phyloP scores from a whole-genome alignment of 257 asterid genomes.

The Phtheirospermum japonicum region DNA sequence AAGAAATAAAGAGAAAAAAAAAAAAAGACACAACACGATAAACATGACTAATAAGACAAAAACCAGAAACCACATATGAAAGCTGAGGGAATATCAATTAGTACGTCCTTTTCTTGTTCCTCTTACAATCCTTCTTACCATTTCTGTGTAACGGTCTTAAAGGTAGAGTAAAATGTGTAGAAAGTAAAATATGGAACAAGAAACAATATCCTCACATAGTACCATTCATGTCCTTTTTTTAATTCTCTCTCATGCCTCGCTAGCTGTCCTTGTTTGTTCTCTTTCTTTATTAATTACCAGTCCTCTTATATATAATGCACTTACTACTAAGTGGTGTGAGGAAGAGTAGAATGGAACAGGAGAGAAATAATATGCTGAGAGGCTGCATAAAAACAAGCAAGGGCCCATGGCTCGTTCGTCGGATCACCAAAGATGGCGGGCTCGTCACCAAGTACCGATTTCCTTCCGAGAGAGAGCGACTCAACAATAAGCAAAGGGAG shows the following conservation, averaged over 20 bases:
- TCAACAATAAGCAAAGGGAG: conserved; percentile 65
- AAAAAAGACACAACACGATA: neutral
- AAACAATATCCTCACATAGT: no score
- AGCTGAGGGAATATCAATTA: conserved; percentile 27
- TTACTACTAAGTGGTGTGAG: neutral
- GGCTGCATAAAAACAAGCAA: conserved; percentile 69
- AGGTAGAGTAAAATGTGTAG: no score
- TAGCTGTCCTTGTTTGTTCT: neutral
- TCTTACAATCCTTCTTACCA: neutral
- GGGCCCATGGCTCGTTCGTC: conserved; percentile 74
- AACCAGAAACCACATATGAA: conserved; percentile 11
- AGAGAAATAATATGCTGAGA: conserved; percentile 25
- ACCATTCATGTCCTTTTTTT: neutral
- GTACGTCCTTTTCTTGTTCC: conserved; percentile 34
- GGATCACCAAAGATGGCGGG: conserved; percentile 49
- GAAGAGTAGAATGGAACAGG: conserved; percentile 24
- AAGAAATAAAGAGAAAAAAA: no score
- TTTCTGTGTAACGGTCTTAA: neutral
- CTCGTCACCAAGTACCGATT: conserved; percentile 46
- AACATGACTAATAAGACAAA: neutral
- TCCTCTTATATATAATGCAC: conserved; percentile 12
- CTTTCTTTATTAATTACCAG: neutral
- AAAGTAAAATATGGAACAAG: no score
- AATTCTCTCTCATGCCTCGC: no score
- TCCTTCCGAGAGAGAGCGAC: conserved; percentile 65